phyloP scores from a whole-genome alignment of 352 stramenopile genomes.

The Peronospora belbahrii region DNA sequence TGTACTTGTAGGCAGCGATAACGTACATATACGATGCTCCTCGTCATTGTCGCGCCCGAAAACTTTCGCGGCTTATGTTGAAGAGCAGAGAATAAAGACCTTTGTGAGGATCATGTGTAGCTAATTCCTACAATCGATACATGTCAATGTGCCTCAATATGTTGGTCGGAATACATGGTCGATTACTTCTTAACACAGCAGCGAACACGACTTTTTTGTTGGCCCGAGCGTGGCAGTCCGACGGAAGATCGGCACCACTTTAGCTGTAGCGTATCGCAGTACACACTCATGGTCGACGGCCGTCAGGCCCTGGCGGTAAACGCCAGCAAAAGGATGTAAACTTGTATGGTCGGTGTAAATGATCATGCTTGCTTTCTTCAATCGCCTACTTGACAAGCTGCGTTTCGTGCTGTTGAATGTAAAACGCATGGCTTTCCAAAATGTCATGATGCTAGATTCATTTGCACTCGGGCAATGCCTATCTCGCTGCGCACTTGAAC shows the following conservation, averaged over 20 bases:
- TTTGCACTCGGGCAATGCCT: slow-evolving; percentile 74
- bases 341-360: slow-evolving; percentile 87
- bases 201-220: slow-evolving; percentile 85
- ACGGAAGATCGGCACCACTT: slow-evolving; percentile 77
- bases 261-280: slow-evolving; percentile 73
- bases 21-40: no score
- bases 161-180: slow-evolving; percentile 68
- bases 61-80: no score
- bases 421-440: slow-evolving; percentile 81
- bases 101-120: no score
- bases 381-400: slow-evolving; percentile 90
- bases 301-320: slow-evolving; percentile 89
- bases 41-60: no score
- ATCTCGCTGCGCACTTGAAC: slow-evolving; percentile 82
- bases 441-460: slow-evolving; percentile 83
- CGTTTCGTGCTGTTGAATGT: slow-evolving; percentile 90
- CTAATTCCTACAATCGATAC: no score
- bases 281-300: slow-evolving; percentile 84
- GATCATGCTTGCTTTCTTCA: slow-evolving; percentile 86
- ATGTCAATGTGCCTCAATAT: slow-evolving; percentile 89
- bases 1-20: slow-evolving; percentile 14
- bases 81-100: no score
- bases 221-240: slow-evolving; percentile 79
- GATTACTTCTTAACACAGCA: slow-evolving; percentile 84
- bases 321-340: slow-evolving; percentile 85